Evolutionary conservation across 2,329 filamentous ascomycete genomes (phyloP), one percentile per base, ranked within the genome.

Genomic region (Clonostachys rosea): DNA sequence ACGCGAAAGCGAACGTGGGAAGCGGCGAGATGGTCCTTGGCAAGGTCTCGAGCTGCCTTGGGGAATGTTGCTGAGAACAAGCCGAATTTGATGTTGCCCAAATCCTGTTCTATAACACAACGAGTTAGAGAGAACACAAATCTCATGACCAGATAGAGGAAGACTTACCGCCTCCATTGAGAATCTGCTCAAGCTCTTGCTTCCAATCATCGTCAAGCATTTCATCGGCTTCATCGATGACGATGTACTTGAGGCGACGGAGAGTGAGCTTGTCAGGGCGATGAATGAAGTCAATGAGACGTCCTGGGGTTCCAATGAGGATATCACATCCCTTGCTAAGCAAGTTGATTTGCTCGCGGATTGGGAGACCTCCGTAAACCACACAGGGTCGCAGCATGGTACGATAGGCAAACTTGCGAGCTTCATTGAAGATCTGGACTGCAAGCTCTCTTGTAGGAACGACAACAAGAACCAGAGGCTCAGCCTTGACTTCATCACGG

Each of bases 61-160:
- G 91, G 89, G 66, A 99, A 97, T 0, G 94, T 97, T 1, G 94
- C 94, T 0, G 91, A 96, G 65, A 97, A 97, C 71, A 99, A 86
- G 67, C 95, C 76, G 64, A 83, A 85, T 47, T 76, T 79, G 56
- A 84, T 69, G 51, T 79, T 78, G 4, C 78, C 90, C 48, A 87
- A 83, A 51, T 96, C 82, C 55, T 95, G 71, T 66, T 83, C 76
- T 96, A 71, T 74, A 48, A 17, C 40, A 36, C 34, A 24, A 17
- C 14, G 16, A 13, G 49, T 66, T 53, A 68, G 59, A 50, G 33
- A 43, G 20, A 37, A 44, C 40, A 39, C 51, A 11, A 56, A 45
- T 46, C 9, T 30, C 10, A 10, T 30, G 24, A 30, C 6, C 24
- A 30, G 9, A 30, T 16, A 14, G 46, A 34, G 35, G n/a, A 44